These are phyloP conservation scores for Kluyveromyces nonfermentans DNA, from an alignment of 805 yeast genomes.

Conservation along the genomic window DNA sequence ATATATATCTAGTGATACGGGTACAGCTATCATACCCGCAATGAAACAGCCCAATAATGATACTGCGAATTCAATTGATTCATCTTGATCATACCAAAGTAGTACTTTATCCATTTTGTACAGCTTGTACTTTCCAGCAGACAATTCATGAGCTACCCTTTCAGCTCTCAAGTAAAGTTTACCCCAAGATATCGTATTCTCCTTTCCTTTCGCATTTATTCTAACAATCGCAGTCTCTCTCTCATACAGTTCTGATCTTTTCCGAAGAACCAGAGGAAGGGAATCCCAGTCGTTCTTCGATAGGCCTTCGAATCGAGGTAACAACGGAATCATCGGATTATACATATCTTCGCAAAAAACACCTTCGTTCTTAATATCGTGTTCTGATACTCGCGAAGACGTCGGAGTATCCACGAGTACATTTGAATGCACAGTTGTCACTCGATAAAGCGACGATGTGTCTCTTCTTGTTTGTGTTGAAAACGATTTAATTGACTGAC, in stretches of 20 bases:
- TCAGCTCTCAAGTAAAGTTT: conserved; percentile 75
- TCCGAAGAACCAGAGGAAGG: conserved; percentile 61
- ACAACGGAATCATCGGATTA: conserved; percentile 27
- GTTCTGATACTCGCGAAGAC: background rate
- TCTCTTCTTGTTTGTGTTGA: conserved; percentile 1
- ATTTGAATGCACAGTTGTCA: conserved; percentile 25
- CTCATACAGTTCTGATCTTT: conserved; percentile 56
- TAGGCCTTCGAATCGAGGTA: conserved; percentile 34
- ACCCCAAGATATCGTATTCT: conserved; percentile 79
- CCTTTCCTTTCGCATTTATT: conserved; percentile 76
- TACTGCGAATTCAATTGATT: conserved; percentile 74
- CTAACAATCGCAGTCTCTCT: conserved; percentile 64
- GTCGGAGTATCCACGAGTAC: conserved; percentile 12
- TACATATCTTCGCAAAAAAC: conserved; percentile 7
- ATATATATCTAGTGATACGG: conserved; percentile 68
- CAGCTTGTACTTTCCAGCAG: conserved; percentile 39
- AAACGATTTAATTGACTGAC: conserved; percentile 4
- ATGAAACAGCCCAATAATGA: conserved; percentile 87
- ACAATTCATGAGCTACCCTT: conserved; percentile 56
- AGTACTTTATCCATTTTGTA: conserved; percentile 79
- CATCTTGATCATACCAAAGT: conserved; percentile 72
- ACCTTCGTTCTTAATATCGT: background rate
- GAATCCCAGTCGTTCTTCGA: conserved; percentile 54
- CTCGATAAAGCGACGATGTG: conserved; percentile 17
- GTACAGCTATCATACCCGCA: conserved; percentile 92